phyloP scores from a whole-genome alignment of 2,329 filamentous ascomycete species.

The Fusarium gaditjirri region DNA sequence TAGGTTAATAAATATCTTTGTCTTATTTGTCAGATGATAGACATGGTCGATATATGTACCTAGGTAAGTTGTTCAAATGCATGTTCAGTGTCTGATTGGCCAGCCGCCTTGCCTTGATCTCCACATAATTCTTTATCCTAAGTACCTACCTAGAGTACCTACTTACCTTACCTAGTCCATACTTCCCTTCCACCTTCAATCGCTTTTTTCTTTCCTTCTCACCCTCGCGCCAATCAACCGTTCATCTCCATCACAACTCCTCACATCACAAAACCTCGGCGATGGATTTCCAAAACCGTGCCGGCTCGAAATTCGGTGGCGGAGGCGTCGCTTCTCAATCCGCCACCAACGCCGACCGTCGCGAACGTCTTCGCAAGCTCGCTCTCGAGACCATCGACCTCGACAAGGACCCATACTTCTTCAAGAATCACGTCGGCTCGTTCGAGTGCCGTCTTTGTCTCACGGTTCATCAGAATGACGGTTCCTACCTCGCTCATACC shows the following conservation, averaged over 20 bases:
- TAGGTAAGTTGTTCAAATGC: neutral
- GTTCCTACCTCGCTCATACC: constrained; percentile 97
- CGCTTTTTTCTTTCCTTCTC: constrained; percentile 34
- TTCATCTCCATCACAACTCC: neutral
- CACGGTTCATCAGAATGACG: constrained; percentile 98
- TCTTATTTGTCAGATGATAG: neutral
- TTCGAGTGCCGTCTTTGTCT: constrained; percentile 98
- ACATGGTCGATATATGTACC: neutral
- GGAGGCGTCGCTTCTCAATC: constrained; percentile 94
- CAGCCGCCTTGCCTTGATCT: neutral
- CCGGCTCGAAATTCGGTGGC: constrained; percentile 96
- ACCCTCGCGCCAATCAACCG: constrained; percentile 23
- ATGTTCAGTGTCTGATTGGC: constrained; percentile 32
- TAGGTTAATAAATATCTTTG: neutral
- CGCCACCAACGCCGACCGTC: constrained; percentile 94
- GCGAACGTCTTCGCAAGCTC: constrained; percentile 96
- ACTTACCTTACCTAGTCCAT: neutral
- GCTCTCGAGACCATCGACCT: constrained; percentile 99
- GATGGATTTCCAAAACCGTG: constrained; percentile 90
- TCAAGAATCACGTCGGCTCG: constrained; percentile 98
- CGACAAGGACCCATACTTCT: constrained; percentile 99
- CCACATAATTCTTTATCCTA: constrained; percentile 6
- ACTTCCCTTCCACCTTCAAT: neutral
- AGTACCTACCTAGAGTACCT: too few species aligned
- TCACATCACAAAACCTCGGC: neutral